Conservation (phyloP, 208 protist species). For the Kentomonas sorsogonicus region DNA sequence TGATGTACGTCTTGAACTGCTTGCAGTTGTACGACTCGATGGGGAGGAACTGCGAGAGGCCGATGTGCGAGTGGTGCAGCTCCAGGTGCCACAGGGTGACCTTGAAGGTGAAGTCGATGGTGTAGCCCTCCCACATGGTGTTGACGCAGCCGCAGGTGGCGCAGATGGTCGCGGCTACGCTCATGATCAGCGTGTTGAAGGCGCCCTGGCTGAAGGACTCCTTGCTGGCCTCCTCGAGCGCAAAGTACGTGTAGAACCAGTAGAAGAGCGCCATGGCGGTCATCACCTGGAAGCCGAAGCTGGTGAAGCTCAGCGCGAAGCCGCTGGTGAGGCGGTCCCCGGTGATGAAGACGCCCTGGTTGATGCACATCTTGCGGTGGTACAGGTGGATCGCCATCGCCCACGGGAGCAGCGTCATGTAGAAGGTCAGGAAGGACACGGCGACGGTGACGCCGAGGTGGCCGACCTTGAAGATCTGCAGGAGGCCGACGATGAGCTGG, state of each 20-base stretch:
- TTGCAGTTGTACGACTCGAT: conserved; percentile 31
- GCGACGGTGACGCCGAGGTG: conserved; percentile 40
- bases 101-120: conserved; percentile 22
- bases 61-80: conserved; percentile 20
- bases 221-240: conserved; percentile 17
- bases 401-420: conserved; percentile 28
- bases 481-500: conserved; percentile 22
- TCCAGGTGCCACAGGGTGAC: conserved; percentile 44
- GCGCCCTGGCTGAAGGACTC: conserved; percentile 9
- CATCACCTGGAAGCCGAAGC: conserved; percentile 36
- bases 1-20: conserved; percentile 21
- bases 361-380: conserved; percentile 50
- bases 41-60: conserved; percentile 28
- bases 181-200: neutral
- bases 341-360: no score
- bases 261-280: conserved; percentile 20
- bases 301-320: conserved; percentile 29
- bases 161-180: conserved; percentile 11
- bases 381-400: conserved; percentile 41
- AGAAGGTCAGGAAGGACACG: conserved; percentile 18
- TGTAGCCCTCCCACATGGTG: conserved; percentile 42
- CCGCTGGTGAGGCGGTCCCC: conserved; percentile 44
- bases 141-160: conserved; percentile 32
- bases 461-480: conserved; percentile 27
- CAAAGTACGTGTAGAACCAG: conserved; percentile 25